Conservation (phyloP, 768 basidiomycete genomes). For the Pleurotus platypus region DNA sequence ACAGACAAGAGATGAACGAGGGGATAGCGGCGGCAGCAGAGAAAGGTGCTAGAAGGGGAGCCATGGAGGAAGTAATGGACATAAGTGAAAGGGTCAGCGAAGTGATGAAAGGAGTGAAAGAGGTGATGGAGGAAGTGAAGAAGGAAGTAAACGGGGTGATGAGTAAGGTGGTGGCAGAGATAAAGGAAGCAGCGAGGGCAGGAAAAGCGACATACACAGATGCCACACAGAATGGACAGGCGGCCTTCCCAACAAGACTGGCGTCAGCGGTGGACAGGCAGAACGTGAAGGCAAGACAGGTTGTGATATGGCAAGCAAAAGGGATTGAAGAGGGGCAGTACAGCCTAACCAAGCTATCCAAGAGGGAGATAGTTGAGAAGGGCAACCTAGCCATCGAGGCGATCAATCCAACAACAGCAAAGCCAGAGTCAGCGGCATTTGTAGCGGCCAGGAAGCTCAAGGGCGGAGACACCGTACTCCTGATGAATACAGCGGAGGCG, state of each 20-base stretch:
- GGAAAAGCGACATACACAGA: background rate
- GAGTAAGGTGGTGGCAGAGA: background rate
- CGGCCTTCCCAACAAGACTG: background rate
- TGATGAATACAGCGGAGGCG: conserved; percentile 8
- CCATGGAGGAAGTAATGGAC: too few relatives aligned
- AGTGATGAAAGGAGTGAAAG: too few relatives aligned
- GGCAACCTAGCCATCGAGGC: conserved; percentile 1
- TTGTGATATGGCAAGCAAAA: background rate
- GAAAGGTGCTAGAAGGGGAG: too few relatives aligned
- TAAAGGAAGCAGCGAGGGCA: background rate
- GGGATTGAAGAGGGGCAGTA: background rate
- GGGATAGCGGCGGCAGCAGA: too few relatives aligned
- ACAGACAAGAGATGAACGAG: too few relatives aligned
- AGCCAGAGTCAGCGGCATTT: conserved; percentile 7
- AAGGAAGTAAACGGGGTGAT: background rate
- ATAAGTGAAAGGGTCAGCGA: too few relatives aligned
- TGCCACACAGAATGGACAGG: background rate
- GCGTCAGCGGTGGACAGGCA: background rate
- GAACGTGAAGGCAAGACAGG: background rate
- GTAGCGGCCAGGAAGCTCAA: conserved; percentile 10
- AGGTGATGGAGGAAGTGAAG: background rate
- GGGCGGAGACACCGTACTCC: conserved; percentile 13
- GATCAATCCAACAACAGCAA: background rate
- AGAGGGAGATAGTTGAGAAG: conserved; percentile 4
- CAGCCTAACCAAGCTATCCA: background rate